Percentiles rank a stretch among this genome's conserved stretches.
Evolutionary conservation across 2,329 filamentous ascomycete species (phyloP).

Genomic region (Exophiala oligosperma): DNA sequence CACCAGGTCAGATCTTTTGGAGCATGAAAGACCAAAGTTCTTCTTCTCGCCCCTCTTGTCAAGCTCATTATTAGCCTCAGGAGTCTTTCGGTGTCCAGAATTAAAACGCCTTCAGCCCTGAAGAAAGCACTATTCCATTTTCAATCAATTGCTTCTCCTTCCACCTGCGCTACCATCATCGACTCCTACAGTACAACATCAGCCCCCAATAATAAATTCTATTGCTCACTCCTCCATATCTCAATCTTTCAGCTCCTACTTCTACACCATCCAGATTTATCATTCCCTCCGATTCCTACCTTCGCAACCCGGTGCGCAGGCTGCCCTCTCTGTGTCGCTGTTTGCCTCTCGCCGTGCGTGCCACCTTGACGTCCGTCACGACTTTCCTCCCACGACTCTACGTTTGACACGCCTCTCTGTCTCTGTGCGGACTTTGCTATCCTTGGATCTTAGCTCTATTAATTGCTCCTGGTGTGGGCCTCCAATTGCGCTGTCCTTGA

Average conservation of each 20-base stretch:
- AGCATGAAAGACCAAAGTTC: too few species aligned
- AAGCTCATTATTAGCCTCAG: not conserved
- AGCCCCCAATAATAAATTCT: constrained; percentile 13
- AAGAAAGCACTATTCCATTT: not conserved
- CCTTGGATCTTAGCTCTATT: not conserved
- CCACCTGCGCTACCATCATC: constrained; percentile 4
- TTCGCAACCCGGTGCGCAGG: not conserved
- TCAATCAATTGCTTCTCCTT: constrained; percentile 5
- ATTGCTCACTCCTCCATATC: constrained; percentile 3
- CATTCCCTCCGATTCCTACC: not conserved
- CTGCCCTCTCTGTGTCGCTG: not conserved
- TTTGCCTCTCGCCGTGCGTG: not conserved
- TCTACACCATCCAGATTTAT: not conserved
- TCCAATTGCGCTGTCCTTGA: not conserved
- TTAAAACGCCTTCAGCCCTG: not conserved
- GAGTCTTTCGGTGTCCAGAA: not conserved
- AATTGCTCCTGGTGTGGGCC: not conserved
- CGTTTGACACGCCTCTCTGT: not conserved
- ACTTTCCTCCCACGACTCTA: not conserved
- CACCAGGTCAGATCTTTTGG: not conserved
- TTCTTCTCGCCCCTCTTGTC: too few species aligned
- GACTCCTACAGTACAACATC: constrained; percentile 17
- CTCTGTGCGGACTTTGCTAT: not conserved
- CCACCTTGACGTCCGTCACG: too few species aligned
- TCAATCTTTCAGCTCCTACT: constrained; percentile 14